A percentile compares a stretch with the other conserved stretches of the same genome.
phyloP scores from a whole-genome alignment of 768 basidiomycete genomes.

The Mycena floridula region DNA sequence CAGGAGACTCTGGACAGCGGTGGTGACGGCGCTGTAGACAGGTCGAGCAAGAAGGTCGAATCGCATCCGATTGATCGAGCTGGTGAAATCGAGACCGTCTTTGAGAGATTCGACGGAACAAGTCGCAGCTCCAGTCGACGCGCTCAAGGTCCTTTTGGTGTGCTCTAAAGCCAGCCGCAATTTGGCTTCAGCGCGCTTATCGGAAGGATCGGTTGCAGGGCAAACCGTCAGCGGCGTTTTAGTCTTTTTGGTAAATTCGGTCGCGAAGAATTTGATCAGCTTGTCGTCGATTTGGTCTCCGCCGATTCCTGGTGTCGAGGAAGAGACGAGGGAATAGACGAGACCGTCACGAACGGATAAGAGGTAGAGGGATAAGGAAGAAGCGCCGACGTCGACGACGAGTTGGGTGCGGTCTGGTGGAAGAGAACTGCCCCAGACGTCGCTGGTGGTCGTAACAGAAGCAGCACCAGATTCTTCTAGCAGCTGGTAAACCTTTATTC shows the following conservation, averaged over 20 bases:
- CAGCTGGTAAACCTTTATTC: conserved; percentile 78
- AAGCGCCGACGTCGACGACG: conserved; percentile 76
- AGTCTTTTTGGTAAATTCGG: conserved; percentile 97
- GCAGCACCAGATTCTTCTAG: conserved; percentile 85
- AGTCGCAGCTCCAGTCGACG: conserved; percentile 80
- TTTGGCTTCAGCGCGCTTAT: conserved; percentile 89
- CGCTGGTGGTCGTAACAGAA: conserved; percentile 47
- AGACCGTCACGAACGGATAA: conserved; percentile 75
- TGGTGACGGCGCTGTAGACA: conserved; percentile 52
- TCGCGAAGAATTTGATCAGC: conserved; percentile 85
- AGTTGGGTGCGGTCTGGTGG: conserved; percentile 71
- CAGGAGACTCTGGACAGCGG: conserved; percentile 48
- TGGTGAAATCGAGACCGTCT: conserved; percentile 88
- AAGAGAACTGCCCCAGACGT: conserved; percentile 27
- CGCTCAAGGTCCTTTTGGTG: conserved; percentile 89
- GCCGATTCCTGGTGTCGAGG: conserved; percentile 42
- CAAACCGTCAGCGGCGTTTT: conserved; percentile 65
- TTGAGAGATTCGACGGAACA: conserved; percentile 93
- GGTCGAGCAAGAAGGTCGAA: conserved; percentile 59
- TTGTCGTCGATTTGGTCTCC: conserved; percentile 74
- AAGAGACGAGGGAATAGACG: conserved; percentile 53
- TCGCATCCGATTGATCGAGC: conserved; percentile 54
- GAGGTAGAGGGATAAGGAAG: conserved; percentile 62
- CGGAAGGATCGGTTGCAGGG: conserved; percentile 49
- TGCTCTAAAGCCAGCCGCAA: conserved; percentile 89